Conservation (phyloP, 305 asterid genomes). For the Fraxinus nigra region DNA sequence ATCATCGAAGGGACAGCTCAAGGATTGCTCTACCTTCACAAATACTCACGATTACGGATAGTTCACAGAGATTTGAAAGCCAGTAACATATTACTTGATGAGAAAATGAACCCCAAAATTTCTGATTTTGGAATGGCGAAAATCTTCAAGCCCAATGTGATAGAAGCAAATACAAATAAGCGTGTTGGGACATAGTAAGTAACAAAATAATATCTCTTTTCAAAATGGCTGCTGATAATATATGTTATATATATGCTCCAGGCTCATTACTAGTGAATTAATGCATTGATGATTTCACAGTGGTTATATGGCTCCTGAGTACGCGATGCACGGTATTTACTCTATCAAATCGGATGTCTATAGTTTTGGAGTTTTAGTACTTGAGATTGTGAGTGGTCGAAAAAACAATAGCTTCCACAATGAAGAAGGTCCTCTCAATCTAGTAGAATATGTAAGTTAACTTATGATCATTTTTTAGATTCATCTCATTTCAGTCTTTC, state of each 20-base stretch:
- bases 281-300: neutral
- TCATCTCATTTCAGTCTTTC: too few species aligned
- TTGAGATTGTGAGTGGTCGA: constrained; percentile 54
- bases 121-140: neutral
- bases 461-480: neutral
- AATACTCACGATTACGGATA: neutral
- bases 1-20: constrained; percentile 46
- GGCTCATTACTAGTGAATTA: neutral
- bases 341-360: constrained; percentile 61
- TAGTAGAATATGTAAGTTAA: constrained; percentile 50
- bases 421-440: constrained; percentile 40
- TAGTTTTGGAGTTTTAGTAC: constrained; percentile 53
- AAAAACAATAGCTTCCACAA: constrained; percentile 45
- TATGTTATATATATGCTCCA: neutral
- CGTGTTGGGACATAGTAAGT: neutral
- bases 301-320: constrained; percentile 46
- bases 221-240: neutral
- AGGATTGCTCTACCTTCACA: neutral
- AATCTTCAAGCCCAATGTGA: neutral
- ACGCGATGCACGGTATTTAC: constrained; percentile 61
- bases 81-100: neutral
- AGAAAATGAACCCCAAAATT: neutral
- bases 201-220: neutral
- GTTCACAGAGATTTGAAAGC: neutral
- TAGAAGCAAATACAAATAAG: neutral